Evolutionary conservation across 169 alveolate genomes (phyloP), one percentile per base, ranked within the genome.

Genomic region (Cryptosporidium baileyi): DNA sequence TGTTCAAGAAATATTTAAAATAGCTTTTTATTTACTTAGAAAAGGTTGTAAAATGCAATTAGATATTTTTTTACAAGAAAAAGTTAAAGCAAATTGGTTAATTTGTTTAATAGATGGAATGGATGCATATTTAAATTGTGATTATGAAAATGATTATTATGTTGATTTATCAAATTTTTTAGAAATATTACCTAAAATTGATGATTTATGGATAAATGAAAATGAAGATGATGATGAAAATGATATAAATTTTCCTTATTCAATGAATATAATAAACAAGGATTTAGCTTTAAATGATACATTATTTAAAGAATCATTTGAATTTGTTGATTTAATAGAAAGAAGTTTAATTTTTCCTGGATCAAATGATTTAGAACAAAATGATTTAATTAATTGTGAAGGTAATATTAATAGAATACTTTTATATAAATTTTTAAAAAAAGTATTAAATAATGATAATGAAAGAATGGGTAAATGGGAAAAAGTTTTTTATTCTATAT

Each of bases 41-140:
- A 74, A 57, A 41, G 85, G 85, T 17, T 74, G 85, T 43, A 74
- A 67, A 45, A 74, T 74, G 67, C 74, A 74, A 24, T 17, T 57
- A 15, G 85, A 74, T 8, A 38, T 36, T 5, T 74, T 74, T 57
- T 36, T 74, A 8, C 40, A 61, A 19, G 85, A 74, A 38, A 74
- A 45, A 13, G 85, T 67, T 7, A 74, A 59, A 59, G 65, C 74
- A 13, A 15, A 74, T 32, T 74, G 85, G 85, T 9, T 74, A 6
- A 41, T 52, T 15, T 54, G 74, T 32, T 61, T 74, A 13, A 30
- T 74, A 9, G 85, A 74, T 36, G 85, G 85, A n/a, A 57, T 57
- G 65, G 85, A 74, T 38, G 22, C 85, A 2, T 74, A 74, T 24
- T 3, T 74, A 30, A 40, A 57, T 59, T 45, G 67, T 6, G 85